Evolutionary conservation across 2,329 filamentous ascomycete genomes (phyloP).

Genomic region (Malbranchea cinnamomea): DNA sequence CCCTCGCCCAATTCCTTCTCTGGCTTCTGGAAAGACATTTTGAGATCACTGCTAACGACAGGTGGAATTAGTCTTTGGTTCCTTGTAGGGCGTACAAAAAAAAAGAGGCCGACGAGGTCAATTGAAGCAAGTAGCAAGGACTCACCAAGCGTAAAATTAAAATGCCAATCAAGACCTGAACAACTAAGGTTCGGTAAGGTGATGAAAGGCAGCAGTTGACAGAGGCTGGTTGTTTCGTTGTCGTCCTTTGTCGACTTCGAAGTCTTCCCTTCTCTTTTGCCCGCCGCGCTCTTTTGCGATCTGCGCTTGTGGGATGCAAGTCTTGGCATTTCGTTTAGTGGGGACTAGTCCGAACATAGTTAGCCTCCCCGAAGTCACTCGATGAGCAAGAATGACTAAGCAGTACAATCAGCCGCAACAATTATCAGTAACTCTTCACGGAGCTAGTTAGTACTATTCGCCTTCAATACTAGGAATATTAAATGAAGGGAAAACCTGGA

Average conservation of each 20-base stretch:
- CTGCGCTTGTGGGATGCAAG: constrained; percentile 3
- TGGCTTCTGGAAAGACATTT: constrained; percentile 91
- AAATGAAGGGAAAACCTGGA: too few relatives aligned
- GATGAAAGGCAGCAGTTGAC: constrained; percentile 44
- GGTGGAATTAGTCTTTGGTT: constrained; percentile 12
- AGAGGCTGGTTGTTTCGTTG: neutral
- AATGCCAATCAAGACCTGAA: constrained; percentile 68
- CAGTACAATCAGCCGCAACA: too few relatives aligned
- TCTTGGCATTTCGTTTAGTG: constrained; percentile 18
- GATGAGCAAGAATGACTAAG: constrained; percentile 10
- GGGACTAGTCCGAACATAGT: constrained; percentile 17
- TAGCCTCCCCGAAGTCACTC: too few relatives aligned
- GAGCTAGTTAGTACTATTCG: too few relatives aligned
- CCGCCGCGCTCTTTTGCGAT: neutral
- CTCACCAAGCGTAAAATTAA: too few relatives aligned
- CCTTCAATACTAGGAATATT: too few relatives aligned
- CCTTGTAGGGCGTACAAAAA: neutral
- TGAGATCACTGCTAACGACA: constrained; percentile 23
- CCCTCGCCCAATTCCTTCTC: constrained; percentile 89
- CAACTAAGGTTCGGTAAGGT: constrained; percentile 60
- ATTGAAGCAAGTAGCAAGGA: too few relatives aligned
- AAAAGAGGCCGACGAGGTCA: constrained; percentile 2
- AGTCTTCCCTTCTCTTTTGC: neutral
- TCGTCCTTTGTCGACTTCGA: too few relatives aligned
- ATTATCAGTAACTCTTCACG: too few relatives aligned